These are phyloP conservation scores for Tilletia horrida DNA, from an alignment of 1,284 basidiomycete species.

Conservation along the genomic window DNA sequence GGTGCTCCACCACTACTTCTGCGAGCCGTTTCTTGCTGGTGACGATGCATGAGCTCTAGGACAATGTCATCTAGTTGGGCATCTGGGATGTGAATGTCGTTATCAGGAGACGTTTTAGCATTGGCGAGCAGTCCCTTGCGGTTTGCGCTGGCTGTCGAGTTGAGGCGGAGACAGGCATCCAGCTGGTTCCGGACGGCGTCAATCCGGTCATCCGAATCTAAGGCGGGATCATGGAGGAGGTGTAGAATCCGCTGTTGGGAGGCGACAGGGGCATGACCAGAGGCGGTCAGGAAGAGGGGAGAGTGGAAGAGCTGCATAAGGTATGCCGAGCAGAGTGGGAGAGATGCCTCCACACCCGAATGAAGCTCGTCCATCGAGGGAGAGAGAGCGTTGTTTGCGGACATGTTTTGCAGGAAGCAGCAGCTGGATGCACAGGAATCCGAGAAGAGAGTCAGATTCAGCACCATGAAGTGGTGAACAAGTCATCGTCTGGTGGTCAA, in stretches of 20 bases:
- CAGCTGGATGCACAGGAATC: no score
- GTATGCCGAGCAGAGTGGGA: conserved; percentile 7
- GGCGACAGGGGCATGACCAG: neutral
- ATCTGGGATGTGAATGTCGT: conserved; percentile 1
- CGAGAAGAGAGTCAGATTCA: no score
- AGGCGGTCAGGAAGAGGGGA: neutral
- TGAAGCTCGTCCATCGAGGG: no score
- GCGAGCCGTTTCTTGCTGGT: conserved; percentile 3
- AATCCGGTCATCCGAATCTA: conserved; percentile 5
- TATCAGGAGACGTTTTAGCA: neutral
- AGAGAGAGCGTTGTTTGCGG: no score
- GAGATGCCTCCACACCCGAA: neutral
- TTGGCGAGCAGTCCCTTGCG: neutral
- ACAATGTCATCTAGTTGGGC: conserved; percentile 10
- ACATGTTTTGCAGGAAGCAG: no score
- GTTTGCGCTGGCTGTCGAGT: neutral
- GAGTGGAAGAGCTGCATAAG: conserved; percentile 4
- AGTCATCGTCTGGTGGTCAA: no score
- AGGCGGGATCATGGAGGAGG: neutral
- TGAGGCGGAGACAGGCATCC: conserved; percentile 11
- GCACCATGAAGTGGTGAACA: no score
- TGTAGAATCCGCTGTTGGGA: neutral
- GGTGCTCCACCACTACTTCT: neutral
- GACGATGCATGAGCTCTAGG: conserved; percentile 16
- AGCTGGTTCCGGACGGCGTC: conserved; percentile 3